Evolutionary conservation across 306 rosid genomes (phyloP).

Genomic region (Trichosanthes truncata): DNA sequence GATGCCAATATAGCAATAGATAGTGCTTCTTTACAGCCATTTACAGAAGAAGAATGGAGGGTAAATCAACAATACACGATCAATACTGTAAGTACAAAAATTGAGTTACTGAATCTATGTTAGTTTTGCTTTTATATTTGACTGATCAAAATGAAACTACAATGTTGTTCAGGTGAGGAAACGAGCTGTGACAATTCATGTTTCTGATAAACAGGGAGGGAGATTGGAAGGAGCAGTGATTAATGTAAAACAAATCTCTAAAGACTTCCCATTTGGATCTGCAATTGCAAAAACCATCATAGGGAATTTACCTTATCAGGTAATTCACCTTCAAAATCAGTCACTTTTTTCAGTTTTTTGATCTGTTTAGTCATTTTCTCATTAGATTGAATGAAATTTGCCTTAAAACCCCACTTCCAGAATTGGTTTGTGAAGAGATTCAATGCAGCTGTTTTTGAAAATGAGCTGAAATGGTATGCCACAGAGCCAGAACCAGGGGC

Average conservation of each 20-base stretch:
- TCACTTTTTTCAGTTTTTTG: background rate
- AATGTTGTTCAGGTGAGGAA: constrained; percentile 47
- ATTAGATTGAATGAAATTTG: background rate
- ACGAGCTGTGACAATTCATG: constrained; percentile 68
- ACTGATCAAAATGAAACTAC: background rate
- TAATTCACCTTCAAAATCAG: constrained; percentile 1
- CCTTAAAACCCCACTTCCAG: constrained; percentile 23
- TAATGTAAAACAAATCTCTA: constrained; percentile 41
- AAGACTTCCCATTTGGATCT: constrained; percentile 85
- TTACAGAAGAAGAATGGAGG: constrained; percentile 57
- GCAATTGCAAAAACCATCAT: constrained; percentile 74
- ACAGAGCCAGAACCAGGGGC: constrained; percentile 77
- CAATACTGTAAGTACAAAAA: constrained; percentile 39
- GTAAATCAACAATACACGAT: constrained; percentile 54
- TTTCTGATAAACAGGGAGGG: constrained; percentile 45
- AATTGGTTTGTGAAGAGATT: constrained; percentile 75
- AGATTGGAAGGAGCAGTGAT: constrained; percentile 48
- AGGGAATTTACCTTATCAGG: constrained; percentile 79
- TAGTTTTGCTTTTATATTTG: too few species aligned
- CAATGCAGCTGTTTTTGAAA: constrained; percentile 82
- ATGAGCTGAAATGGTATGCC: constrained; percentile 90
- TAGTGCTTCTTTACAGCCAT: constrained; percentile 69
- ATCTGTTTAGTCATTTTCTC: background rate
- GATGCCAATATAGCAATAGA: constrained; percentile 31
- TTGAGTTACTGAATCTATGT: background rate